Base-by-base conservation (phyloP, 495 filamentous ascomycete species). In the Staphylotrichum tortipilum region DNA sequence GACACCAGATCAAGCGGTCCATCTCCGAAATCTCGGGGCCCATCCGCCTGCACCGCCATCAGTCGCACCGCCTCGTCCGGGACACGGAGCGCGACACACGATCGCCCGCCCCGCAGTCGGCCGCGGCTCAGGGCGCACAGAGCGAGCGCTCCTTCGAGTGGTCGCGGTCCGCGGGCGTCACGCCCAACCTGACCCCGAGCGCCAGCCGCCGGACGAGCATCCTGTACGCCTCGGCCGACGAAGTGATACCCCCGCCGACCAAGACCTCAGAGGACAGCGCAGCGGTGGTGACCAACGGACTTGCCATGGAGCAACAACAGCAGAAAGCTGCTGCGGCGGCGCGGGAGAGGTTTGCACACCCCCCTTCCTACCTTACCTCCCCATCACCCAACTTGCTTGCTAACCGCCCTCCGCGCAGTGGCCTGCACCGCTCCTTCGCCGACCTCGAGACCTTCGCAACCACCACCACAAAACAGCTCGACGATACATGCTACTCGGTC, bases 401-500 rank as follows among this genome's bases (percentile, higher is more conserved):
- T 30, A 54, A 53, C 24, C 44, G 18, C 26, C 18, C 1, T 7
- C n/a, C n/a, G n/a, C 12, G 12, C 40, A 75, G 73, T 48, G 68
- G 62, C 30, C 49, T 77, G 10, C 65, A 61, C 48, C 65, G 66
- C 45, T 68, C 72, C 0, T 56, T 79, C 15, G 37, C 58, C 37
- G 63, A 70, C 22, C 61, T 80, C 14, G 67, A 67, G 21, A 59
- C 56, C 10, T 70, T 72, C 49, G 72, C 74, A 8, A 71, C 64
- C 35, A 75, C 76, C 30, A 80, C 81, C 3, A 92, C 82, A 17
- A 77, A 79, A 52, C 78, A 78, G 37, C 76, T 96, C n/a, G 88
- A 94, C 59, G 84, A 85, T 56, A 89, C 84, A 0, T 94, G 94
- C 68, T 89, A 90, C 58, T 81, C 84, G 4, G 74, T 96, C 5